Evolutionary conservation across 2,329 filamentous ascomycete species (phyloP).

Genomic region (Xylaria digitata): DNA sequence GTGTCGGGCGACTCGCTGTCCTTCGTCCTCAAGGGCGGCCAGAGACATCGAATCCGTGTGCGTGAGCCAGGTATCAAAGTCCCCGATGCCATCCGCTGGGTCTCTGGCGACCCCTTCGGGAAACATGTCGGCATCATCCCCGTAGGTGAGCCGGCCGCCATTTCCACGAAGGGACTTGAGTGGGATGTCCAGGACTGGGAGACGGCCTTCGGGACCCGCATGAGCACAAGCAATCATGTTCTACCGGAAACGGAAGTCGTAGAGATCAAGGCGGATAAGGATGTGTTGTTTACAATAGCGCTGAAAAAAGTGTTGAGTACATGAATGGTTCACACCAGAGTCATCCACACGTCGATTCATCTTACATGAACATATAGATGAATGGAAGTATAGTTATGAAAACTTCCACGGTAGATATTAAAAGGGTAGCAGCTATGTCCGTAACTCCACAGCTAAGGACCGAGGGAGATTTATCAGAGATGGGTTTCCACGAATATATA

Average conservation of each 20-base stretch:
- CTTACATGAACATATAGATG: neutral
- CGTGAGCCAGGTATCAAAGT: slow-evolving; percentile 54
- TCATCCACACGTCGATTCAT: neutral
- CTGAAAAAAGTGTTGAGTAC: slow-evolving; percentile 52
- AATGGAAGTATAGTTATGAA: neutral
- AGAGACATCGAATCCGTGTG: slow-evolving; percentile 73
- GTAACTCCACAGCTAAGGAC: too few relatives aligned
- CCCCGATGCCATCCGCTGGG: neutral
- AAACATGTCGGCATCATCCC: slow-evolving; percentile 90
- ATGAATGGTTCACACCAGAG: neutral
- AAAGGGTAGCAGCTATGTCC: neutral
- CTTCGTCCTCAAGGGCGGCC: slow-evolving; percentile 74
- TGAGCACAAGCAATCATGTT: slow-evolving; percentile 87
- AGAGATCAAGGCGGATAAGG: slow-evolving; percentile 69
- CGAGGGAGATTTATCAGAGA: neutral
- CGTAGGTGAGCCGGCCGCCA: slow-evolving; percentile 79
- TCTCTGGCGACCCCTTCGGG: slow-evolving; percentile 66
- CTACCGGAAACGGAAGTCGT: slow-evolving; percentile 68
- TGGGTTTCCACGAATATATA: neutral
- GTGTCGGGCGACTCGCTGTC: slow-evolving; percentile 84
- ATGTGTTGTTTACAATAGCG: slow-evolving; percentile 81
- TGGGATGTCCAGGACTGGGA: slow-evolving; percentile 91
- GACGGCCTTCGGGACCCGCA: slow-evolving; percentile 76
- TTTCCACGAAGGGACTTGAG: slow-evolving; percentile 83
- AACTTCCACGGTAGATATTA: neutral